Percentiles rank a stretch among this genome's conserved stretches.
Evolutionary conservation across 768 basidiomycete genomes (phyloP).

Genomic region (Tricholoma sp.): DNA sequence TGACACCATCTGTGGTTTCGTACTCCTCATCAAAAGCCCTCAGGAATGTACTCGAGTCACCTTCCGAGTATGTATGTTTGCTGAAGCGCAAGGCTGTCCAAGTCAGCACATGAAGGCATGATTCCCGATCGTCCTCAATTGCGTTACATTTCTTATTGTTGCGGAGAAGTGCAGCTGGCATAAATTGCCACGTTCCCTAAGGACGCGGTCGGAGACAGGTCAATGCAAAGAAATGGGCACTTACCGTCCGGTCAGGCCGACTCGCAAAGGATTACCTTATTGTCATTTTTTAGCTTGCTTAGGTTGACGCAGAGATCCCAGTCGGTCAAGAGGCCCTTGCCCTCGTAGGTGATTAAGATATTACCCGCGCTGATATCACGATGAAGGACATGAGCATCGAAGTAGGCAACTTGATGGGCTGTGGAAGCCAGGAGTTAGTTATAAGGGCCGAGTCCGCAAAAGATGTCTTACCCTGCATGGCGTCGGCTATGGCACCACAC

Average conservation of each 20-base stretch:
- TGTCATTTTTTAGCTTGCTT: background rate
- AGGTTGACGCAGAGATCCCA: slow-evolving; percentile 1
- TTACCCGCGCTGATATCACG: slow-evolving; percentile 1
- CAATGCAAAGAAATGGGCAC: too few relatives aligned
- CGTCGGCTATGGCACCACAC: background rate
- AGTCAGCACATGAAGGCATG: background rate
- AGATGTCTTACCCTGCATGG: background rate
- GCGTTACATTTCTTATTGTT: background rate
- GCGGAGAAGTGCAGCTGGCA: too few relatives aligned
- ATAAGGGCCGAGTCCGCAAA: too few relatives aligned
- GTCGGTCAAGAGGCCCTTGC: background rate
- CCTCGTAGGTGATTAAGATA: slow-evolving; percentile 1
- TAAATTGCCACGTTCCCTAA: background rate
- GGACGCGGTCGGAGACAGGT: background rate
- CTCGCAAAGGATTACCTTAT: background rate
- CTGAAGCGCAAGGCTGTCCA: background rate
- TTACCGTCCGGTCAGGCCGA: background rate
- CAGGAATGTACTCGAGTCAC: background rate
- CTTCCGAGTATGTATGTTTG: background rate
- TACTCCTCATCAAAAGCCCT: background rate
- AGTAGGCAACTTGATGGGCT: background rate
- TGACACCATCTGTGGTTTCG: background rate
- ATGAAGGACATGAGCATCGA: background rate
- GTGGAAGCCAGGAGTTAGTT: too few relatives aligned
- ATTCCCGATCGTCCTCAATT: background rate